These are phyloP conservation scores for Psilocybe azurescens DNA, from an alignment of 768 basidiomycete species.

Conservation along the genomic window DNA sequence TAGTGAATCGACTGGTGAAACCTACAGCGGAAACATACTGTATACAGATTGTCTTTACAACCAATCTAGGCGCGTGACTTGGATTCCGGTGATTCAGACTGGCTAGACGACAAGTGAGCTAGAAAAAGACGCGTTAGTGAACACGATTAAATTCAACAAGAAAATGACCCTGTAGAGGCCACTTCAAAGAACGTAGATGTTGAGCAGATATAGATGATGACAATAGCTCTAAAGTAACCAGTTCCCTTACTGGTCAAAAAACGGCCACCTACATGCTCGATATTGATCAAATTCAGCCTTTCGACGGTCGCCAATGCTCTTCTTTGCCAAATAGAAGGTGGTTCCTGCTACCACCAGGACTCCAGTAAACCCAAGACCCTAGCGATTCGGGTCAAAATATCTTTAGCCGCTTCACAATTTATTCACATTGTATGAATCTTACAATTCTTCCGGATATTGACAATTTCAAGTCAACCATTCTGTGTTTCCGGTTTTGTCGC, in stretches of 20 bases:
- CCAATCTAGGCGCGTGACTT: background rate
- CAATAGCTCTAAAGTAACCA: background rate
- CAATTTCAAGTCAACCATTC: background rate
- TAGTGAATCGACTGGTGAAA: background rate
- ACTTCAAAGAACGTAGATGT: background rate
- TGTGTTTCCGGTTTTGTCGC: background rate
- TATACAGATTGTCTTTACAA: background rate
- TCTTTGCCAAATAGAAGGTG: slow-evolving; percentile 39
- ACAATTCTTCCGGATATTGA: slow-evolving; percentile 2
- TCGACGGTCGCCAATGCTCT: slow-evolving; percentile 34
- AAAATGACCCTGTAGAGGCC: background rate
- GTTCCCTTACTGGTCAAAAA: background rate
- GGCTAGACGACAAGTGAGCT: background rate
- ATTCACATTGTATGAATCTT: background rate
- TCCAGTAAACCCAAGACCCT: slow-evolving; percentile 37
- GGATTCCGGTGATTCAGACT: background rate
- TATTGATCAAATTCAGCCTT: slow-evolving; percentile 39
- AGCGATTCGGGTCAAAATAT: background rate
- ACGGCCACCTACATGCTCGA: slow-evolving; percentile 29
- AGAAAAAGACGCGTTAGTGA: background rate
- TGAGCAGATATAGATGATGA: background rate
- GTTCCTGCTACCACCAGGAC: slow-evolving; percentile 35
- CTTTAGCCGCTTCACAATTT: background rate
- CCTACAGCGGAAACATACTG: background rate
- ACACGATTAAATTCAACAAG: background rate